A percentile compares a stretch with the other conserved stretches of the same genome.
These are phyloP conservation scores for Ogataea parapolymorpha DNA, from an alignment of 805 yeast species.

Conservation along the genomic window DNA sequence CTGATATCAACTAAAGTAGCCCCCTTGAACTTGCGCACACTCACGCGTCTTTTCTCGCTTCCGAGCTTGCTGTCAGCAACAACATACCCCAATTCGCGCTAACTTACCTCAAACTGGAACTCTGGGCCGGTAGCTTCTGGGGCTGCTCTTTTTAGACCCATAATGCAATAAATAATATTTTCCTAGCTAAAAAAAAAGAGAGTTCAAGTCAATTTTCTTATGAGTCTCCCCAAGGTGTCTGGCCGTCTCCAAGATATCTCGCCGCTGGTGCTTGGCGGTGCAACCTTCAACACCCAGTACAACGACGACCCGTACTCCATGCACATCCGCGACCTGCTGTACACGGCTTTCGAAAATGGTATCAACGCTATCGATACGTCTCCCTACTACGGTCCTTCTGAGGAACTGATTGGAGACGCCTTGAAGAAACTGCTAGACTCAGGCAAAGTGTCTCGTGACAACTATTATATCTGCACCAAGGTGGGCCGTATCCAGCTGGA, in stretches of 20 bases:
- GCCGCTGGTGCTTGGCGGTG: slow-evolving; percentile 80
- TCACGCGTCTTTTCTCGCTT: slow-evolving; percentile 59
- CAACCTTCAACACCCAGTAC: slow-evolving; percentile 80
- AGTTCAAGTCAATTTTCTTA: background rate
- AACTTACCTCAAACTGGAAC: slow-evolving; percentile 22
- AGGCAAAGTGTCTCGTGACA: slow-evolving; percentile 47
- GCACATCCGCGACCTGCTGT: slow-evolving; percentile 56
- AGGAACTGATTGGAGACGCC: slow-evolving; percentile 67
- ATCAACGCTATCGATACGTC: slow-evolving; percentile 83
- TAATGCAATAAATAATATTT: slow-evolving; percentile 5
- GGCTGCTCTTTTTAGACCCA: slow-evolving; percentile 5
- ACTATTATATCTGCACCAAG: slow-evolving; percentile 74
- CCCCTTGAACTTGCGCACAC: slow-evolving; percentile 70
- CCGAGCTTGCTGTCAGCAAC: slow-evolving; percentile 19
- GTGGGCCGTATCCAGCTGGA: slow-evolving; percentile 72
- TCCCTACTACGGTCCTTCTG: slow-evolving; percentile 92
- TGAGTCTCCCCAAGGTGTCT: slow-evolving; percentile 18
- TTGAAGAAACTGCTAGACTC: slow-evolving; percentile 36
- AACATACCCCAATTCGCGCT: background rate
- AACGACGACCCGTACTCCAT: slow-evolving; percentile 61
- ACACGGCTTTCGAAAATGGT: slow-evolving; percentile 62
- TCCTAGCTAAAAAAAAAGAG: too few species aligned
- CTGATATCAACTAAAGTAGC: slow-evolving; percentile 74
- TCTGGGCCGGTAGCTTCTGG: slow-evolving; percentile 6
- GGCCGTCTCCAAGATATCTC: slow-evolving; percentile 38